Conservation (phyloP, 306 rosid genomes). For the Acacia melanoxylon region DNA sequence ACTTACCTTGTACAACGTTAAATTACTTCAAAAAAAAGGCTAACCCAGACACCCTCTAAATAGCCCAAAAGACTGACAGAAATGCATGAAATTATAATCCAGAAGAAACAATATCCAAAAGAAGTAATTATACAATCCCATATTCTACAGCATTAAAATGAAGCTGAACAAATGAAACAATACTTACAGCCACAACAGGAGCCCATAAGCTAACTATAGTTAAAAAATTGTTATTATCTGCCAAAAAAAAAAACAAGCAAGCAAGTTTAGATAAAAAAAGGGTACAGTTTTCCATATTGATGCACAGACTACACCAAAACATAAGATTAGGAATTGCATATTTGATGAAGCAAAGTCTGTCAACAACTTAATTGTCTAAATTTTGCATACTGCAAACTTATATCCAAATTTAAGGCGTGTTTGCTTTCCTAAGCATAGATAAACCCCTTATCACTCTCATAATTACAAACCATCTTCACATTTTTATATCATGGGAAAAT, state of each 20-base stretch:
- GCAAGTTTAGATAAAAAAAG: constrained; percentile 28
- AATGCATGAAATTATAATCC: background rate
- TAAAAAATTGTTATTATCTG: constrained; percentile 77
- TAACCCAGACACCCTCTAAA: too few species aligned
- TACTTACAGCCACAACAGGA: constrained; percentile 97
- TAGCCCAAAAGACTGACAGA: background rate
- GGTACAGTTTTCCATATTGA: constrained; percentile 8
- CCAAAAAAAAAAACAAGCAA: constrained; percentile 20
- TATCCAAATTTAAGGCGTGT: background rate
- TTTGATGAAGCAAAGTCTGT: background rate
- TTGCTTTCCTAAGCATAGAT: background rate
- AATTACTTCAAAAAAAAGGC: too few species aligned
- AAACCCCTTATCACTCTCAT: background rate
- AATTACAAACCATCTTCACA: background rate
- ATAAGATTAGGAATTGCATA: background rate
- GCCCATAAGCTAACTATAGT: constrained; percentile 87
- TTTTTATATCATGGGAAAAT: too few species aligned
- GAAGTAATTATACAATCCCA: constrained; percentile 1
- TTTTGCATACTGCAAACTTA: background rate
- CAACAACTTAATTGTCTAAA: background rate
- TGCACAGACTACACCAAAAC: background rate
- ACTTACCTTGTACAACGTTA: too few species aligned
- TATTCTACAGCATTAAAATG: constrained; percentile 7
- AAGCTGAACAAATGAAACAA: constrained; percentile 32
- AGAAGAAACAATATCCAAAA: background rate